Percentiles rank a stretch among this genome's conserved stretches.
Conservation (phyloP, 768 basidiomycete genomes). For the Tephrocybe sp. region DNA sequence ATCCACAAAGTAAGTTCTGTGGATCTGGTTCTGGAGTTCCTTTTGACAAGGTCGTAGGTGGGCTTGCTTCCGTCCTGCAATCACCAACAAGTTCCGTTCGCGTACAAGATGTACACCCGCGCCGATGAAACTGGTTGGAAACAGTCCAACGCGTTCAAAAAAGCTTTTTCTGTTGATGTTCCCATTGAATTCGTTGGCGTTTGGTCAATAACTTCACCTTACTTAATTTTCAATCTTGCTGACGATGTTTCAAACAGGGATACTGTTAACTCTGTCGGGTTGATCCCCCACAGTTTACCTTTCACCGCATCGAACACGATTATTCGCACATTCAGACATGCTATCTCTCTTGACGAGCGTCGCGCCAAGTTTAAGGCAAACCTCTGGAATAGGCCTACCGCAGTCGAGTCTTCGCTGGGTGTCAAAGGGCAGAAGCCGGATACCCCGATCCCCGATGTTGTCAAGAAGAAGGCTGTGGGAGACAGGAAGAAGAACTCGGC, state of each 20-base stretch:
- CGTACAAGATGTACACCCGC: slow-evolving; percentile 56
- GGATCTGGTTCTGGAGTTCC: not conserved
- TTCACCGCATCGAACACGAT: slow-evolving; percentile 44
- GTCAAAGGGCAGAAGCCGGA: slow-evolving; percentile 19
- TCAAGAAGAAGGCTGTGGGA: not conserved
- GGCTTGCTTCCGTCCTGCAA: slow-evolving; percentile 61
- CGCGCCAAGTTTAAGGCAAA: slow-evolving; percentile 48
- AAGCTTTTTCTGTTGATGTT: slow-evolving; percentile 43
- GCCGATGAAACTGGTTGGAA: slow-evolving; percentile 22
- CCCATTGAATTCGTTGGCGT: slow-evolving; percentile 51
- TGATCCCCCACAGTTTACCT: slow-evolving; percentile 40
- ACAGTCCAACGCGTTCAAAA: slow-evolving; percentile 40
- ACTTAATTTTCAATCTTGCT: not conserved
- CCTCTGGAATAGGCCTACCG: slow-evolving; percentile 30
- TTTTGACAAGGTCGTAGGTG: slow-evolving; percentile 27
- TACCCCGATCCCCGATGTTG: not conserved
- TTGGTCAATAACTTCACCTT: slow-evolving; percentile 31
- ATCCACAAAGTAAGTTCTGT: slow-evolving; percentile 51
- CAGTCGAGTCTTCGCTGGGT: slow-evolving; percentile 30
- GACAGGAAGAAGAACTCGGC: slow-evolving; percentile 8
- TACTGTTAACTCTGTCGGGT: slow-evolving; percentile 51
- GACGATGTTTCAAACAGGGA: slow-evolving; percentile 36
- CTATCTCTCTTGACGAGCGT: slow-evolving; percentile 48
- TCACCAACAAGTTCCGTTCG: slow-evolving; percentile 56
- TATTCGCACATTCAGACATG: slow-evolving; percentile 48